Base-by-base conservation (phyloP, 2,329 filamentous ascomycete genomes). In the Penicillium sp. region DNA sequence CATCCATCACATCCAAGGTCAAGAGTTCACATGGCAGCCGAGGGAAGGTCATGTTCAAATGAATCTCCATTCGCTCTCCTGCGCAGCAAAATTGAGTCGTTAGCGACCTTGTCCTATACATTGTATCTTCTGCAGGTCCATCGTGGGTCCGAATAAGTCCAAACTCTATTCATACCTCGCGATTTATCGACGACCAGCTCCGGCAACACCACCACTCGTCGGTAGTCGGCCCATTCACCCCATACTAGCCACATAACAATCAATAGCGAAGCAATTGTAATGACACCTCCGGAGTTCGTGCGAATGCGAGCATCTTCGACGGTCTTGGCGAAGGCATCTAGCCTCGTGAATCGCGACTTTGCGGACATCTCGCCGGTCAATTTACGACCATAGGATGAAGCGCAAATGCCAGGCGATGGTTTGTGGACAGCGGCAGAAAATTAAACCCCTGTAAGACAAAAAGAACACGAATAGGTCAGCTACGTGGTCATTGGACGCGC, bases 1-100 rank as follows among this genome's bases (percentile, higher is more conserved):
- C 93, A 78, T 99, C 94, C 94, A 99, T 99, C 56, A 99, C 93
- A 75, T 99, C 94, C 68, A 99, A 87, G 13, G 94, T 97, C 65
- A 97, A 82, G 51, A 99, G 86, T 77, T 97, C 93, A 79, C 94
- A 99, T 10, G 94, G 94, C 66, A 99, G 85, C 62, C 88, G 87
- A 10, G 94, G 94, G 74, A 99, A 99, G 47, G 91, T 94, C 59
- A 99, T 88, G 80, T 99, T 99, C 77, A 99, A 85, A 75, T 96
- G 92, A 65, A 99, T 99, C 75, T 97, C 94, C 93, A 99, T 97
- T 77, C 93, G 91, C 82, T 99, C 93, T 75, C 91, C 90, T 91
- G 67, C 72, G 54, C 51, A 62, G 25, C 48, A 41, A 33, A 54
- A 12, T 12, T 10, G 12, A 33, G 64, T 31, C 6, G 56, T 70